phyloP scores from a whole-genome alignment of 495 filamentous ascomycete species.

The Penicillium dipodomyicola region DNA sequence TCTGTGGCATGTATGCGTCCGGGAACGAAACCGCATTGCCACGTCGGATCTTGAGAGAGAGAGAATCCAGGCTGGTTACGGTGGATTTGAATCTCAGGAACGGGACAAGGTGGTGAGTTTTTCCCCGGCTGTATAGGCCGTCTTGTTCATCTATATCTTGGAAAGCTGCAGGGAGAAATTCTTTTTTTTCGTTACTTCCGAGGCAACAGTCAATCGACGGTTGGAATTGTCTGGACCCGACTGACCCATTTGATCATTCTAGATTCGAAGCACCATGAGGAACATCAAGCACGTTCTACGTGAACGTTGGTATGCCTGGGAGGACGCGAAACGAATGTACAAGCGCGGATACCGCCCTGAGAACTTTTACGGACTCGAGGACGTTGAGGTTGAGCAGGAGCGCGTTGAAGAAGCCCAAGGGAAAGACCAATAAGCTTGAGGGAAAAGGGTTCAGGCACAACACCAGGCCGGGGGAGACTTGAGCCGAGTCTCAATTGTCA shows the following conservation, averaged over 20 bases:
- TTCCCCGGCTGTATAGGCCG: background rate
- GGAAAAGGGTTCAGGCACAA: background rate
- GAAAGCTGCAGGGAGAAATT: background rate
- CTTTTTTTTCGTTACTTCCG: background rate
- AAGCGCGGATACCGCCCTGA: conserved; percentile 50
- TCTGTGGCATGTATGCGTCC: conserved; percentile 93
- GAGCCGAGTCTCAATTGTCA: background rate
- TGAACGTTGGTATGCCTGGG: conserved; percentile 87
- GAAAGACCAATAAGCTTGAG: conserved; percentile 5
- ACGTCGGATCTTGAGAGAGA: conserved; percentile 74
- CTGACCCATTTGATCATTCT: conserved; percentile 18
- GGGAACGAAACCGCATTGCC: conserved; percentile 87
- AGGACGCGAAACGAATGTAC: conserved; percentile 73
- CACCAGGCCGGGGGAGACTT: background rate
- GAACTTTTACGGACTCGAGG: conserved; percentile 12
- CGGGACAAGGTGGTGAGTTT: conserved; percentile 62
- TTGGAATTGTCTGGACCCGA: background rate
- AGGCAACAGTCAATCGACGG: background rate
- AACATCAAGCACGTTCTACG: conserved; percentile 80
- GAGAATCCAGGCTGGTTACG: conserved; percentile 62
- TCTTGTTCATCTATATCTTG: background rate
- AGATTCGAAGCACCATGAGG: conserved; percentile 72
- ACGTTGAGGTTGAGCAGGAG: conserved; percentile 14
- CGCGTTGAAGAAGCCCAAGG: background rate
- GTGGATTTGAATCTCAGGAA: conserved; percentile 57